Base-by-base conservation (phyloP, 1,284 basidiomycete species). In the Pseudozyma pruni region DNA sequence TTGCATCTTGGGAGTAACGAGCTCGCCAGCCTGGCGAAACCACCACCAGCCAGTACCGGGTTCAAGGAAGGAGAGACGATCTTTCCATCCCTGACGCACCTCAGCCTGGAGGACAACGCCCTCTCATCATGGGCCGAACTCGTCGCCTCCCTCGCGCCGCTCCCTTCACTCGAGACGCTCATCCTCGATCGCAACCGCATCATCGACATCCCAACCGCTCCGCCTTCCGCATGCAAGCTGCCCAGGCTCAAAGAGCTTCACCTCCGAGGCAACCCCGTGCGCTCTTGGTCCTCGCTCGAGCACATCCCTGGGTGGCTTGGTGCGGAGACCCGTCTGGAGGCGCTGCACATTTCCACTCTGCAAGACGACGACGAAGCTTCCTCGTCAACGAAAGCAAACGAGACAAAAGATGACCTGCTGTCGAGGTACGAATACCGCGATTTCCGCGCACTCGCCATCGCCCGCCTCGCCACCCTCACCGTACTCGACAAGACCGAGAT, bases 1-100 rank as follows among this genome's bases (percentile, higher is more conserved):
- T 84, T 94, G 5, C 90, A 95, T 83, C 81, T 93, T 51, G 93
- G 92, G 8, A 88, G 89, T 83, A 96, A 97, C 79, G 75, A 80
- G 20, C 83, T 93, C 38, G 9, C n/a, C 8, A 25, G 10, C 7
- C 31, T 74, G 8, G 22, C 16, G 8, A 11, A 16, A 20, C 4
- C 10, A 5, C 9, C 22, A 17, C 16, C 8, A 4, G 22, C 20
- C 5, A 13, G n/a, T 23, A 13, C 9, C 16, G 38, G 19, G 22
- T 13, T 14, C 2, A 19, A 35, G 22, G 23, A n/a, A 35, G 9
- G n/a, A 11, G 10, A 10, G 19, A 35, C 19, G 17, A 19, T 51
- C 8, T 50, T 76, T 38, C 46, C 53, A 5, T 33, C 84, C 17
- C 80, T 93, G 33, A 82, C 85, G 46, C 84, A 85, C 23, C 83